phyloP scores from a whole-genome alignment of 495 filamentous ascomycete genomes.

The Penicillium subrubescens region DNA sequence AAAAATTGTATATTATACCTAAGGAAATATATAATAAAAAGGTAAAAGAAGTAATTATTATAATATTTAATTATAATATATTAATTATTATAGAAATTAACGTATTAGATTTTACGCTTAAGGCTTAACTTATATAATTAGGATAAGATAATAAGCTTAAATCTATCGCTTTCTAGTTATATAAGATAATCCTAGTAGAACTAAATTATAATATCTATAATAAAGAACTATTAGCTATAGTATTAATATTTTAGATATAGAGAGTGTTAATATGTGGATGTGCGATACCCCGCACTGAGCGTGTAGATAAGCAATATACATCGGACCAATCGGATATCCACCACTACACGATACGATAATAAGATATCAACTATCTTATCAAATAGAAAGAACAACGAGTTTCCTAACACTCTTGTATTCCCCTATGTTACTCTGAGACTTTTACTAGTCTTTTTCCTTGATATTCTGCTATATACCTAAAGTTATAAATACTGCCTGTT shows the following conservation, averaged over 20 bases:
- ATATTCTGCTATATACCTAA: too few relatives aligned
- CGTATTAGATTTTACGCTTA: background rate
- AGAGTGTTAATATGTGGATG: too few relatives aligned
- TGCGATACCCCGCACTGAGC: too few relatives aligned
- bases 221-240: conserved; percentile 9
- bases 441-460: too few relatives aligned
- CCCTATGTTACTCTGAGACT: too few relatives aligned
- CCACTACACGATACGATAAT: too few relatives aligned
- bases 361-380: too few relatives aligned
- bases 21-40: conserved; percentile 4
- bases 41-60: background rate
- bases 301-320: too few relatives aligned
- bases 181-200: background rate
- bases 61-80: background rate
- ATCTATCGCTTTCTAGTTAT: conserved; percentile 1
- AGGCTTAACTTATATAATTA: conserved; percentile 2
- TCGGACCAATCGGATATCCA: too few relatives aligned
- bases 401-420: too few relatives aligned
- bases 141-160: background rate
- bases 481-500: too few relatives aligned
- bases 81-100: conserved; percentile 3
- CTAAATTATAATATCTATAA: background rate
- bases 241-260: conserved; percentile 2
- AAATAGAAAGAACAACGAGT: too few relatives aligned
- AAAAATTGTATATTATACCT: background rate